Conservation (phyloP, 2,329 filamentous ascomycete species). For the Colletotrichum acutatum region DNA sequence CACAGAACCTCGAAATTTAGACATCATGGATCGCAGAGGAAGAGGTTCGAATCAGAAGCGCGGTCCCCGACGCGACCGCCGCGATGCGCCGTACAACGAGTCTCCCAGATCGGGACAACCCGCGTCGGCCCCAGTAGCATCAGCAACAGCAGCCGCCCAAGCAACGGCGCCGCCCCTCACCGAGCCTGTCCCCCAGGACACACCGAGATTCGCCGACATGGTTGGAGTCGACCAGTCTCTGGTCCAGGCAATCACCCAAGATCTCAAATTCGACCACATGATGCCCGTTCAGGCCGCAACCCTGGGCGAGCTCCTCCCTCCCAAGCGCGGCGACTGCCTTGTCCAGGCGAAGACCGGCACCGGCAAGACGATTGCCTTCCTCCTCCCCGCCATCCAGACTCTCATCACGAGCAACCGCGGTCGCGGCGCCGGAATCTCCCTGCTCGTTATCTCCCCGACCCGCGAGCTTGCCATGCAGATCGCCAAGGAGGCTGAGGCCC, state of each 20-base stretch:
- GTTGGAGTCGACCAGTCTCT: slow-evolving; percentile 56
- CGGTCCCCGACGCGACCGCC: slow-evolving; percentile 14
- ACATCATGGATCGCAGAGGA: slow-evolving; percentile 29
- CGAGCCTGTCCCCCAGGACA: slow-evolving; percentile 53
- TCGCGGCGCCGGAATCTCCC: slow-evolving; percentile 57
- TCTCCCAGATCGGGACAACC: slow-evolving; percentile 2
- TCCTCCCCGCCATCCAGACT: slow-evolving; percentile 84
- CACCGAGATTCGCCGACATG: slow-evolving; percentile 59
- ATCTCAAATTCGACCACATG: slow-evolving; percentile 63
- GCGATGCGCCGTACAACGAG: slow-evolving; percentile 8
- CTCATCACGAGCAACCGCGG: slow-evolving; percentile 63
- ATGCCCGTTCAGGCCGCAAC: slow-evolving; percentile 66
- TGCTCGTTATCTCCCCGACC: slow-evolving; percentile 77
- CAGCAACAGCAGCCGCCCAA: slow-evolving; percentile 3
- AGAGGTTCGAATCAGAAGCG: slow-evolving; percentile 22
- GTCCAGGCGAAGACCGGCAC: slow-evolving; percentile 90
- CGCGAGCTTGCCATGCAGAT: slow-evolving; percentile 79
- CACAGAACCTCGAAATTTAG: not conserved
- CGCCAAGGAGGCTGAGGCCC: slow-evolving; percentile 74
- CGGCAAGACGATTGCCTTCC: slow-evolving; percentile 86
- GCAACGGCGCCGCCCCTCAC: slow-evolving; percentile 47
- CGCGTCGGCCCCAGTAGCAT: not conserved
- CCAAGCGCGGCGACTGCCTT: slow-evolving; percentile 63
- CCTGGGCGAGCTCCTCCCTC: slow-evolving; percentile 58
- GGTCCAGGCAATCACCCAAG: slow-evolving; percentile 58